Base-by-base conservation (phyloP, 768 basidiomycete genomes). In the Xerocomellus chrysenteron region DNA sequence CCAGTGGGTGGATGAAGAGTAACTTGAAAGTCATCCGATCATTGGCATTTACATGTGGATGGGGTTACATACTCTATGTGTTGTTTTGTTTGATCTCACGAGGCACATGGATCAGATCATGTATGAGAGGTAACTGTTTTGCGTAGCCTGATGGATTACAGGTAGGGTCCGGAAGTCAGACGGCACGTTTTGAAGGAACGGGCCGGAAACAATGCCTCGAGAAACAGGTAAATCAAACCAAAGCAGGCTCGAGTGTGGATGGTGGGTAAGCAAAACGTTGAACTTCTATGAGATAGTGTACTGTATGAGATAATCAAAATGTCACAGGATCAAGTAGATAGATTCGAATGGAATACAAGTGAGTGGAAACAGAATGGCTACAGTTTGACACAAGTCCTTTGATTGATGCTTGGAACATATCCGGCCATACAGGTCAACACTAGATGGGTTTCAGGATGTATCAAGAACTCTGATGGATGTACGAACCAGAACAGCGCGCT, bases 1-100 rank as follows among this genome's bases (percentile, higher is more conserved):
- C 58, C 73, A 76, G 55, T 90, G 88, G 86, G 76, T 91, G 12
- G 73, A 74, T 11, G 87, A 86, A 57, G 88, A 89, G 66, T 85
- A 68, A n/a, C n/a, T n/a, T n/a, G n/a, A n/a, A 57, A 32, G 39
- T 21, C 43, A 19, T 11, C 5, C 36, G 12, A 24, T 19, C 46
- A 39, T n/a, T 17, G 12, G 21, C 13, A n/a, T 36, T 42, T 43
- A 39, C n/a, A 41, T 11, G 21, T 32, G 47, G 49, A 55, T 19
- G 30, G 47, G 21, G 32, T 50, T 50, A 33, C 17, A 49, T 51
- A 37, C 5, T 28, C 19, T 28, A 13, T 32, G 24, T 35, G 16
- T 36, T 14, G 28, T 37, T 30, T 37, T 35, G 17, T 30, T 54
- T n/a, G 40, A 60, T 36, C 39, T 44, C 57, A 39, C 41, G 24